These are phyloP conservation scores for Comarum palustre DNA, from an alignment of 306 rosid species.

Conservation along the genomic window DNA sequence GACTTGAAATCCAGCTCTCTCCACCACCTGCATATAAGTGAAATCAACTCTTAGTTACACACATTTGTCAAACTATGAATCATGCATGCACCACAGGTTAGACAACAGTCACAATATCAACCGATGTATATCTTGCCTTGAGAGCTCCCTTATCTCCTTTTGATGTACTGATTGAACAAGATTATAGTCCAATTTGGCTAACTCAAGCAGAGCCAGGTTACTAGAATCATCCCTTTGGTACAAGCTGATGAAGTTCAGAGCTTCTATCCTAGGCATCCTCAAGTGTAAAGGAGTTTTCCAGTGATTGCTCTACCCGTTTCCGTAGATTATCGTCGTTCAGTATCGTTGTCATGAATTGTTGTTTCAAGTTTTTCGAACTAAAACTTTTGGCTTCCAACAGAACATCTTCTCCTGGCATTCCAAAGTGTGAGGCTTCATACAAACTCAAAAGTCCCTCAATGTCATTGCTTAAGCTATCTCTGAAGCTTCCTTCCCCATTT, in stretches of 20 bases:
- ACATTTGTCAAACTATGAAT: not conserved
- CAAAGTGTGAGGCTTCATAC: constrained; percentile 34
- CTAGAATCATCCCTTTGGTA: constrained; percentile 11
- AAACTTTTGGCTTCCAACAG: constrained; percentile 27
- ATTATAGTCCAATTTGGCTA: constrained; percentile 36
- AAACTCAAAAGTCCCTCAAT: constrained; percentile 29
- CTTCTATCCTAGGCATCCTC: constrained; percentile 31
- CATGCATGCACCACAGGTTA: not conserved
- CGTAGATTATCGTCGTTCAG: not conserved
- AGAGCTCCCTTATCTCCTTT: constrained; percentile 24
- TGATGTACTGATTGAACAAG: constrained; percentile 31
- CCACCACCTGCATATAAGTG: constrained; percentile 33
- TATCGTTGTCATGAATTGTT: not conserved
- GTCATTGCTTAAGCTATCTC: constrained; percentile 19
- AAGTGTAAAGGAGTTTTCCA: constrained; percentile 18
- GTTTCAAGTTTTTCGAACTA: not conserved
- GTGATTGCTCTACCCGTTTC: constrained; percentile 15
- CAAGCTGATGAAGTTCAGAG: constrained; percentile 18
- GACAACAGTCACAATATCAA: not conserved
- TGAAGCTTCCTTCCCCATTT: constrained; percentile 17
- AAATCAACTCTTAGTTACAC: not conserved
- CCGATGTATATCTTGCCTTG: not conserved
- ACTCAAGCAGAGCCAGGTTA: constrained; percentile 22
- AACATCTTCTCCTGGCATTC: constrained; percentile 28
- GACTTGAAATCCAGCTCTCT: constrained; percentile 23